A percentile compares a stretch with the other conserved stretches of the same genome.
Evolutionary conservation across 179 eudicot species (phyloP).

Genomic region (Beta lomatogona): DNA sequence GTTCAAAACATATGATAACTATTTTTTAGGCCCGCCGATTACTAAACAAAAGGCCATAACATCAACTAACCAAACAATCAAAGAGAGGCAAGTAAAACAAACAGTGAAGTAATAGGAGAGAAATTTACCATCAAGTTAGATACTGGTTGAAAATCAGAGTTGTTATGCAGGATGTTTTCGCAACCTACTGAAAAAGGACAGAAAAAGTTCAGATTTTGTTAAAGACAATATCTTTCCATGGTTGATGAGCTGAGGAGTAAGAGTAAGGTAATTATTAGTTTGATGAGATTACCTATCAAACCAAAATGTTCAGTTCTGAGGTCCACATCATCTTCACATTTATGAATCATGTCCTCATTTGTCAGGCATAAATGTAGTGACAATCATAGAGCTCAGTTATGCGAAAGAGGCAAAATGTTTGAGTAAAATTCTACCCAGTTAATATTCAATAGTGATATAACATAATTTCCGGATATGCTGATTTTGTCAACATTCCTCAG

Average conservation of each 20-base stretch:
- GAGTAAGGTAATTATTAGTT: neutral
- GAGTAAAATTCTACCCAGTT: neutral
- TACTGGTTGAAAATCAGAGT: slow-evolving; percentile 16
- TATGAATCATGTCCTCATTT: neutral
- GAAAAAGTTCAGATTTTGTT: neutral
- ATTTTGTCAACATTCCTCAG: neutral
- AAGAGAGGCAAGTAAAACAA: no score
- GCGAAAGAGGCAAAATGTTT: neutral
- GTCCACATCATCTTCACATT: slow-evolving; percentile 12
- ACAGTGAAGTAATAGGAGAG: no score
- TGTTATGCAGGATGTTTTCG: slow-evolving; percentile 8
- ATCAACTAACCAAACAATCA: no score
- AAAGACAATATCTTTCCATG: neutral
- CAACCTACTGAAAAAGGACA: slow-evolving; percentile 12
- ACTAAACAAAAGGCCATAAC: no score
- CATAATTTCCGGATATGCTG: neutral
- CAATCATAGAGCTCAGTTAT: neutral
- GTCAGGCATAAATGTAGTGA: neutral
- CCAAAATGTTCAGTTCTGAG: neutral
- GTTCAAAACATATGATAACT: no score
- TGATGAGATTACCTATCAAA: slow-evolving; percentile 5
- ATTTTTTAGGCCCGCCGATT: no score
- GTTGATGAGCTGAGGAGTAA: neutral
- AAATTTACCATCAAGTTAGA: slow-evolving; percentile 16
- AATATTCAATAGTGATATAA: neutral